Base-by-base conservation (phyloP, 495 filamentous ascomycete species). In the Penicillium egyptiacum region DNA sequence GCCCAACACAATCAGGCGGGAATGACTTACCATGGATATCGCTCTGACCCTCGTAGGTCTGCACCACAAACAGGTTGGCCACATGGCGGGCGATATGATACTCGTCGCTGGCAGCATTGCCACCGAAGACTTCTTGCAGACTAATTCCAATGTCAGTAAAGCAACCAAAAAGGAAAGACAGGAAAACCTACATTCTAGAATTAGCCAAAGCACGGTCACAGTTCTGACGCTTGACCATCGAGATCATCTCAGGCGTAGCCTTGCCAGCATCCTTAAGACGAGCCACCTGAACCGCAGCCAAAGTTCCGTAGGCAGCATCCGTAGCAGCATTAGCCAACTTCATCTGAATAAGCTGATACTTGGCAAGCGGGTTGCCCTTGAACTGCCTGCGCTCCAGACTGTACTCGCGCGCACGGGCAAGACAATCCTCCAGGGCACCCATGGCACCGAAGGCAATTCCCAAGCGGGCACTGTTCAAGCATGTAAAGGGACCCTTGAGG, bases 321-420 rank as follows among this genome's bases (percentile, higher is more conserved):
- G 95, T 97, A 9, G 83, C 80, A 14, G 93, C 94, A 69, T 98
- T 92, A 0, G 92, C 87, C 57, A 98, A 77, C 77, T 98, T 98
- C 84, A 96, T 97, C 78, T 98, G 94, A 40, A 98, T 82, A n/a
- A 98, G 82, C 73, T 98, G 94, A 63, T 98, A 98, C 76, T 93
- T 97, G 33, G 94, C 94, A 40, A 98, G 78, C 1, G 94, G 90
- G 68, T 98, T 97, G 35, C 87, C 86, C 76, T 95, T 96, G 83
- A 98, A 98, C 72, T 98, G 94, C 72, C 89, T 93, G 53, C 94
- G 81, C 72, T 96, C 90, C 28, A 98, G 76, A 17, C 92, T 86
- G 70, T 98, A 98, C 16, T 84, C 86, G 55, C 93, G 83, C 2
- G 94, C 86, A 56, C 93, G 79, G 10, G 75, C 68, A 49, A 98